Conservation (phyloP, 371 early-diverging fungal species). For the Mucor mucedo region DNA sequence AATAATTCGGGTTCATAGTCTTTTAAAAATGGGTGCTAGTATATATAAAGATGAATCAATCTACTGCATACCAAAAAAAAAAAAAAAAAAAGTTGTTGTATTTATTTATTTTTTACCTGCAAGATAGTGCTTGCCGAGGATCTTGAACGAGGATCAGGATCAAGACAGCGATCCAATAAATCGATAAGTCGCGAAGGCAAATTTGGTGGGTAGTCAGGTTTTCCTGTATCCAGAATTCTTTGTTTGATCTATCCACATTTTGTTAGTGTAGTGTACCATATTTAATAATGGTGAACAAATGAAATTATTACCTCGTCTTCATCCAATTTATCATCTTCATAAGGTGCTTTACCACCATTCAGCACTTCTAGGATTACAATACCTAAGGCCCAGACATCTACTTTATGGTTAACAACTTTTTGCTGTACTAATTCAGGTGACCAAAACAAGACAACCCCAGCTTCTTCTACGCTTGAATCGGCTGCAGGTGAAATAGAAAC, state of each 20-base stretch:
- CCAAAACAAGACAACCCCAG: slow-evolving; percentile 60
- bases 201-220: slow-evolving; percentile 43
- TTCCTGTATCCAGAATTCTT: slow-evolving; percentile 44
- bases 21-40: slow-evolving; percentile 47
- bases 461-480: slow-evolving; percentile 55
- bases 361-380: slow-evolving; percentile 55
- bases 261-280: background rate
- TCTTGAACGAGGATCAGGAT: slow-evolving; percentile 41
- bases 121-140: slow-evolving; percentile 42
- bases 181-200: slow-evolving; percentile 43
- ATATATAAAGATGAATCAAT: slow-evolving; percentile 7
- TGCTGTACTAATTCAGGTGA: slow-evolving; percentile 56
- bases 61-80: background rate
- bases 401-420: slow-evolving; percentile 50
- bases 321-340: slow-evolving; percentile 53
- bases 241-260: slow-evolving; percentile 44
- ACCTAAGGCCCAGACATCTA: slow-evolving; percentile 57
- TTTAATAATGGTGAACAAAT: background rate
- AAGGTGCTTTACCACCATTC: slow-evolving; percentile 56
- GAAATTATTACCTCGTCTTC: slow-evolving; percentile 47
- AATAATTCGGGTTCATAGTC: slow-evolving; percentile 46
- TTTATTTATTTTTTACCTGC: slow-evolving; percentile 29
- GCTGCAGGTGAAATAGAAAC: slow-evolving; percentile 55
- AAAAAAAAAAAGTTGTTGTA: background rate
- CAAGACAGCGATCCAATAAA: slow-evolving; percentile 48